Evolutionary conservation across 345 rosid genomes (phyloP), one percentile per base, ranked within the genome.

Genomic region (Lumnitzera littorea): DNA sequence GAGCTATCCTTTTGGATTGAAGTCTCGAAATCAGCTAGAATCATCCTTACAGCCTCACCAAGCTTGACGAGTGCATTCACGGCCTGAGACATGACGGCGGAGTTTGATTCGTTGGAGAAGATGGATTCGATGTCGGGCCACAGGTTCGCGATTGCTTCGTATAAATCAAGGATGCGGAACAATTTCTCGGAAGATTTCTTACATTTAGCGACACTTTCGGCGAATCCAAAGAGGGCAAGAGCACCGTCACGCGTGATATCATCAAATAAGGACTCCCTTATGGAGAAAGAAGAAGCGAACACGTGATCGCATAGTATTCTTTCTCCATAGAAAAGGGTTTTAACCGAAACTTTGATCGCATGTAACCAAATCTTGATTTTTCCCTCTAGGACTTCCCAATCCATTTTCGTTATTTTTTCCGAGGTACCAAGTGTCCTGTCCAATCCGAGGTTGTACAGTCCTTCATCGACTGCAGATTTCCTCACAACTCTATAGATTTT

Each of bases 151-250:
- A 90, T 64, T 0, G 82, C 69, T 62, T 84, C 79, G 72, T 87
- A 87, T 64, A 90, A 68, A 68, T 87, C 89, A 16, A 90, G 85
- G 0, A 67, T 71, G 17, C 80, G 75, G 75, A 90, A 90, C 78
- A 90, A 74, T 65, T 80, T 87, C 83, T 87, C 95, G 0, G 80
- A 85, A 4, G 91, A 58, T 71, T 77, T 86, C 73, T 71, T 84
- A 79, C 78, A 71, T 74, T 79, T 86, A 0, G 91, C 85, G 15
- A 85, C 77, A 16, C 63, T 66, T 62, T 80, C 82, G 2, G 96
- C 83, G 73, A 91, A 87, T n/a, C 65, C 73, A 58, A 91, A 82
- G 67, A 91, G 74, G 10, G 62, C 50, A 51, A 82, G 12, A 5
- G 95, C 92, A 23, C 73, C 87, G 2, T 83, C 89, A 36, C 57